These are phyloP conservation scores for Gynandropsis gynandra DNA, from an alignment of 345 rosid genomes.

Conservation along the genomic window DNA sequence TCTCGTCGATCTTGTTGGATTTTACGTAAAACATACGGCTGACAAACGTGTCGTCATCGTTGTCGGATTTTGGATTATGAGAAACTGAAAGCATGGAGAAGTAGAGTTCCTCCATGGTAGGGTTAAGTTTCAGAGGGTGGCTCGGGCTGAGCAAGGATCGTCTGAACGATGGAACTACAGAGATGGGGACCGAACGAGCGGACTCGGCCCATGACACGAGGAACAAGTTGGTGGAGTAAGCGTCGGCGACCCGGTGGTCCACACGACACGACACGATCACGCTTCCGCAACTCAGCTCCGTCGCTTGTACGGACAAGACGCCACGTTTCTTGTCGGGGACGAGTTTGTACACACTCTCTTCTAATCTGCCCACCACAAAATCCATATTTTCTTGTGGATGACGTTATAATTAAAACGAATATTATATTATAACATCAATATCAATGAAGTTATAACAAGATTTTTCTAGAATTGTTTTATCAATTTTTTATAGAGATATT, in stretches of 20 bases:
- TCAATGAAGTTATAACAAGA: no score
- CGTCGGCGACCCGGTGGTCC: constrained; percentile 58
- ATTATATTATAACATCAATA: no score
- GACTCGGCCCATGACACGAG: constrained; percentile 50
- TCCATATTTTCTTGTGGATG: no score
- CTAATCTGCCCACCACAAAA: no score
- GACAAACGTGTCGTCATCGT: constrained; percentile 15
- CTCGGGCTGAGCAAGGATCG: constrained; percentile 40
- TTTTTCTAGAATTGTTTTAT: no score
- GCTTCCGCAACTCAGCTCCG: constrained; percentile 45
- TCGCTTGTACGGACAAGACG: constrained; percentile 47
- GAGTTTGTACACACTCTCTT: constrained; percentile 36
- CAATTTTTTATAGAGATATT: no score
- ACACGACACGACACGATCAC: constrained; percentile 46
- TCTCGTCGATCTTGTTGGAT: constrained; percentile 20
- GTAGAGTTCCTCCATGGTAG: constrained; percentile 31
- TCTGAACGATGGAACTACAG: constrained; percentile 34
- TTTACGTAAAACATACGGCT: constrained; percentile 41
- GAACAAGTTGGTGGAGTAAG: constrained; percentile 49
- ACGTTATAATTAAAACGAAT: no score
- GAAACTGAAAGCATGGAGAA: constrained; percentile 30
- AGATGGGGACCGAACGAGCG: constrained; percentile 28
- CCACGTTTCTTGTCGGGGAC: constrained; percentile 40
- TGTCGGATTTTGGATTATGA: constrained; percentile 9
- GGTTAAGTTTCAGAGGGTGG: constrained; percentile 24